Evolutionary conservation across 805 yeast species (phyloP), one percentile per base, ranked within the genome.

Genomic region (Kodamaea hsintzibuensis): DNA sequence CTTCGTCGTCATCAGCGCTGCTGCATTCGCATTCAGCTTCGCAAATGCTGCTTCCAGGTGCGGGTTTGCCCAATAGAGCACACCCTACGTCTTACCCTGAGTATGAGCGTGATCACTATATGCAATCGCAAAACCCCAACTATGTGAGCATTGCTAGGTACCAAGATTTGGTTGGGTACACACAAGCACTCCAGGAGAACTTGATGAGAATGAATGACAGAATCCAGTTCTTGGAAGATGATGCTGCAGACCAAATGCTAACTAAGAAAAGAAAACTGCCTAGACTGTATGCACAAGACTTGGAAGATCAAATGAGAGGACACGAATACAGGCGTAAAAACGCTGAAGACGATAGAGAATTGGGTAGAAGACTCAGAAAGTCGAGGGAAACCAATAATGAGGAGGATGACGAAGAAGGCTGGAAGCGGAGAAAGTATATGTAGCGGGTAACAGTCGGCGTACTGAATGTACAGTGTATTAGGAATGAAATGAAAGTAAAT

Each of bases 81-180:
- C 25, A 17, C 44, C 7, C n/a, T 7, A 2, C 44, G 19, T 12
- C 25, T 2, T 17, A 17, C 17, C 42, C 14, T 12, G 25, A 40
- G 9, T 40, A 16, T 8, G 44, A 40, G 19, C n/a, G 25, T 40
- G 44, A 40, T 6, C 4, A 16, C 8, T 25, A 10, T 22, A 37
- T 19, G 4, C 33, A 16, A 7, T 30, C 33, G 12, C 16, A 17
- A 14, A 14, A 47, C 14, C 17, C 30, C 56, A 61, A 60, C 16
- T 67, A 38, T 53, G 71, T 72, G 13, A 61, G 68, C 2, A 55
- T 66, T 51, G 62, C 65, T 3, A 65, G 62, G 50, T 73, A 73
- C 57, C 72, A 70, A 40, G 74, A 72, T 45, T 61, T 73, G 44
- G 69, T 70, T n/a, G 56, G 60, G 4, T 72, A 72, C 54, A 69